Percentiles rank a stretch among this genome's conserved stretches.
These are phyloP conservation scores for Thermothielavioides terrestris DNA, from an alignment of 495 filamentous ascomycete species.

Conservation along the genomic window DNA sequence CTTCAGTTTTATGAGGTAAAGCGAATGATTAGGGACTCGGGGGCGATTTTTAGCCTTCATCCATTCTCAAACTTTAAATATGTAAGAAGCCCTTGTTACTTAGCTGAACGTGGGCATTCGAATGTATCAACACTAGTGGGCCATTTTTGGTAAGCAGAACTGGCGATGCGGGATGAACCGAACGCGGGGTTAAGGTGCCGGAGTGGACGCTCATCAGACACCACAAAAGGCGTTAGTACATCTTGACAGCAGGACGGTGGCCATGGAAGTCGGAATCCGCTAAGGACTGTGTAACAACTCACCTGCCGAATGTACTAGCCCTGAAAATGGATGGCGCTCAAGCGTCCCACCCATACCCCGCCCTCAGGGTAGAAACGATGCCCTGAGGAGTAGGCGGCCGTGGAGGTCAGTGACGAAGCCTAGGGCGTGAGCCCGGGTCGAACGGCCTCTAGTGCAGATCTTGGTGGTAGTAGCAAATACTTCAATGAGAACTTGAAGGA, in stretches of 20 bases:
- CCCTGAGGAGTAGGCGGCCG: background rate
- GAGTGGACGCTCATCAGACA: slow-evolving; percentile 64
- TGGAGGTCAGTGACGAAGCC: background rate
- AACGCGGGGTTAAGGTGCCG: slow-evolving; percentile 64
- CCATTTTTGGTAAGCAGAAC: slow-evolving; percentile 67
- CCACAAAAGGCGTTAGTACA: slow-evolving; percentile 58
- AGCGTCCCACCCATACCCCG: background rate
- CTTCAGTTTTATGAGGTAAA: slow-evolving; percentile 70
- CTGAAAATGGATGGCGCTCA: background rate
- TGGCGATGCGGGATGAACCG: slow-evolving; percentile 60
- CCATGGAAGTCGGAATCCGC: slow-evolving; percentile 58
- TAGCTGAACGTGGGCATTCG: slow-evolving; percentile 59
- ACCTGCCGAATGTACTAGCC: slow-evolving; percentile 25
- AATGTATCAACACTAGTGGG: slow-evolving; percentile 58
- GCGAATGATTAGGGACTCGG: slow-evolving; percentile 71
- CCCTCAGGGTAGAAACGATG: background rate
- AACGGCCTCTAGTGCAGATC: background rate
- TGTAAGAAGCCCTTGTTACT: slow-evolving; percentile 66
- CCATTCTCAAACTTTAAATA: slow-evolving; percentile 74
- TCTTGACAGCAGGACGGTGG: slow-evolving; percentile 56
- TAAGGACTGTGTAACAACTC: slow-evolving; percentile 51
- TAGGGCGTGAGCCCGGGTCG: background rate
- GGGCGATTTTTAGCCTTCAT: slow-evolving; percentile 63
- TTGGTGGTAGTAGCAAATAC: background rate
- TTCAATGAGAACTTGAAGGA: slow-evolving; percentile 1